These are phyloP conservation scores for Candida taoyuanica DNA, from an alignment of 805 yeast species.

Conservation along the genomic window DNA sequence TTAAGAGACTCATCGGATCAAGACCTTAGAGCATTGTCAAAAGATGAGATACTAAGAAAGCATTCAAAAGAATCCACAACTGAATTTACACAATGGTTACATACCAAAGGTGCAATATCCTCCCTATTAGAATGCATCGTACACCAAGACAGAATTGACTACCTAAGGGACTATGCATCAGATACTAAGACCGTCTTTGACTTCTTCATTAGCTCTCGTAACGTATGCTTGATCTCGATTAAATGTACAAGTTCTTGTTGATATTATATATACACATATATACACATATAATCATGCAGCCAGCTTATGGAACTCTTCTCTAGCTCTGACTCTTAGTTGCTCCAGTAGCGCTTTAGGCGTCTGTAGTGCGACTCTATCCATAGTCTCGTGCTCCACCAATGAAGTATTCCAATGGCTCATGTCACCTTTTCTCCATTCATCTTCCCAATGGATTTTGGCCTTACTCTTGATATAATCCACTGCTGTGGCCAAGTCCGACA, in stretches of 20 bases:
- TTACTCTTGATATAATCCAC: constrained; percentile 52
- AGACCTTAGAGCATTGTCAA: constrained; percentile 7
- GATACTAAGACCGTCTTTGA: constrained; percentile 5
- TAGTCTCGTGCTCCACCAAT: constrained; percentile 53
- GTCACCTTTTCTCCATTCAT: constrained; percentile 82
- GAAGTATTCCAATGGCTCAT: constrained; percentile 62
- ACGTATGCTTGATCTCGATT: constrained; percentile 1
- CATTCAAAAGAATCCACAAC: background rate
- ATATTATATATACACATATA: too few species aligned
- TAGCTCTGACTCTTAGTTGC: constrained; percentile 39
- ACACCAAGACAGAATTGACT: constrained; percentile 5
- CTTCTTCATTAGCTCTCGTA: constrained; percentile 7
- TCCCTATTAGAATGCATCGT: constrained; percentile 5
- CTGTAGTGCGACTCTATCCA: constrained; percentile 52
- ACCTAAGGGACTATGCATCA: background rate
- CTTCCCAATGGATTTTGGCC: constrained; percentile 71
- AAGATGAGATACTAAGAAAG: constrained; percentile 6
- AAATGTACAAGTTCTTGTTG: too few species aligned
- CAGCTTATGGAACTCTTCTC: constrained; percentile 19
- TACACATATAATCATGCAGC: constrained; percentile 3
- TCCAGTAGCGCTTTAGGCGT: constrained; percentile 65
- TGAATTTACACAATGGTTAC: background rate
- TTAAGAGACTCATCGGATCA: constrained; percentile 2
- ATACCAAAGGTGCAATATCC: constrained; percentile 1
- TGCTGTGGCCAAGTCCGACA: constrained; percentile 71